Conservation (phyloP, 1,284 basidiomycete species). For the Malassezia dermatis region DNA sequence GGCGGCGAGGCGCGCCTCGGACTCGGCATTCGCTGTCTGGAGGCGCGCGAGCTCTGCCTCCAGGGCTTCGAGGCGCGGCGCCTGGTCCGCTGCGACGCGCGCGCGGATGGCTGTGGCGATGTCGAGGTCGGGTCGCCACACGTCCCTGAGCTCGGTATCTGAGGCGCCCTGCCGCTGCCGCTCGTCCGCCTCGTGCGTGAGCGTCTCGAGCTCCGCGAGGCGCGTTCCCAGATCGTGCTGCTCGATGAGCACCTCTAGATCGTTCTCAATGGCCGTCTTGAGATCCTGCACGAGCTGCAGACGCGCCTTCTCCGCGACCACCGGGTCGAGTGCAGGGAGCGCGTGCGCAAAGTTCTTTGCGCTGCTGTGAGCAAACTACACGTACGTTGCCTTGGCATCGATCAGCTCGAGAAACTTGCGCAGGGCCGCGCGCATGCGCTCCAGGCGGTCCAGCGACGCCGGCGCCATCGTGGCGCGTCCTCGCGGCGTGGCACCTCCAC, state of each 20-base stretch:
- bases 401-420: slow-evolving; percentile 33
- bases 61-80: slow-evolving; percentile 21
- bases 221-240: slow-evolving; percentile 26
- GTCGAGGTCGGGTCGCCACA: slow-evolving; percentile 33
- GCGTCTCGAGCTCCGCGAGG: slow-evolving; percentile 24
- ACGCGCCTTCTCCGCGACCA: slow-evolving; percentile 24
- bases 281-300: slow-evolving; percentile 29
- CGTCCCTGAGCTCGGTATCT: slow-evolving; percentile 26
- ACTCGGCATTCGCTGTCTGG: slow-evolving; percentile 9
- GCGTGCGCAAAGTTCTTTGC: slow-evolving; percentile 23
- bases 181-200: slow-evolving; percentile 31
- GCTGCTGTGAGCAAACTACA: slow-evolving; percentile 1
- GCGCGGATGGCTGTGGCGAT: slow-evolving; percentile 32
- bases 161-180: slow-evolving; percentile 20
- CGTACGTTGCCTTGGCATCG: slow-evolving; percentile 26
- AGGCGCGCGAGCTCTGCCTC: slow-evolving; percentile 17
- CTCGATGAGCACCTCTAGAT: slow-evolving; percentile 26
- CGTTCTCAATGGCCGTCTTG: slow-evolving; percentile 28
- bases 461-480: background rate
- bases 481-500: background rate
- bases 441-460: slow-evolving; percentile 20
- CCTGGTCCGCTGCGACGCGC: slow-evolving; percentile 27
- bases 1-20: slow-evolving; percentile 8
- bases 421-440: slow-evolving; percentile 29
- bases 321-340: slow-evolving; percentile 23